These are phyloP conservation scores for Pyrenophora teres DNA, from an alignment of 2,329 filamentous ascomycete genomes.

Conservation along the genomic window DNA sequence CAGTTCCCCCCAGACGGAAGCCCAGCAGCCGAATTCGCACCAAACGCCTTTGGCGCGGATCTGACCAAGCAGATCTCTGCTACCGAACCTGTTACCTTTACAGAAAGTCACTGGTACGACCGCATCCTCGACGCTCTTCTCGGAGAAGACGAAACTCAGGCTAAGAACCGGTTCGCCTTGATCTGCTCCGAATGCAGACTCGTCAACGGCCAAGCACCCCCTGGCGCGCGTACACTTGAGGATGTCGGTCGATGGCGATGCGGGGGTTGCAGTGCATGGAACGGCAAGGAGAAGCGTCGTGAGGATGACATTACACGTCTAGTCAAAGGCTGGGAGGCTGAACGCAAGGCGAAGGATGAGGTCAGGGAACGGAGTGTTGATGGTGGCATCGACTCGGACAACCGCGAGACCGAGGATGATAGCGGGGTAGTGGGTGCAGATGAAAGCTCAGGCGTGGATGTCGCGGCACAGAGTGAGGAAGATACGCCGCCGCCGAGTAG, in stretches of 20 bases:
- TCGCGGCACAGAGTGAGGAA: slow-evolving; percentile 24
- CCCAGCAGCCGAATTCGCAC: slow-evolving; percentile 68
- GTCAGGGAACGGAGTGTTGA: slow-evolving; percentile 18
- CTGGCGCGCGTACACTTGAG: slow-evolving; percentile 74
- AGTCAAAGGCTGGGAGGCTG: slow-evolving; percentile 49
- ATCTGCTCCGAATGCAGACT: slow-evolving; percentile 82
- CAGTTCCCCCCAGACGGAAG: slow-evolving; percentile 23
- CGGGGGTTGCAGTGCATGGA: slow-evolving; percentile 78
- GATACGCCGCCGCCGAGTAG: slow-evolving; percentile 40
- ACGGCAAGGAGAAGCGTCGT: slow-evolving; percentile 78
- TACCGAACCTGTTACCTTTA: slow-evolving; percentile 44
- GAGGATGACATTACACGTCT: slow-evolving; percentile 66
- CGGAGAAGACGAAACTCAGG: slow-evolving; percentile 90
- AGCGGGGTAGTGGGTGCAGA: slow-evolving; percentile 20
- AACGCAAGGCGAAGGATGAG: slow-evolving; percentile 55
- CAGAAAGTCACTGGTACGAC: slow-evolving; percentile 84
- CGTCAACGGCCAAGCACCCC: slow-evolving; percentile 94
- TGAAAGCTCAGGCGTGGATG: slow-evolving; percentile 27
- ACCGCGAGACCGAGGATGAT: slow-evolving; percentile 33
- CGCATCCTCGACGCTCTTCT: slow-evolving; percentile 88
- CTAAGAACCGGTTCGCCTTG: slow-evolving; percentile 87
- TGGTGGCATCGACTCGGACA: slow-evolving; percentile 24
- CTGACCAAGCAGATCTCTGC: slow-evolving; percentile 38
- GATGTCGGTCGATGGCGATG: slow-evolving; percentile 90
- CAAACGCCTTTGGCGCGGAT: slow-evolving; percentile 65